Conservation (phyloP, 2,329 filamentous ascomycete genomes). For the Beauveria sp. region DNA sequence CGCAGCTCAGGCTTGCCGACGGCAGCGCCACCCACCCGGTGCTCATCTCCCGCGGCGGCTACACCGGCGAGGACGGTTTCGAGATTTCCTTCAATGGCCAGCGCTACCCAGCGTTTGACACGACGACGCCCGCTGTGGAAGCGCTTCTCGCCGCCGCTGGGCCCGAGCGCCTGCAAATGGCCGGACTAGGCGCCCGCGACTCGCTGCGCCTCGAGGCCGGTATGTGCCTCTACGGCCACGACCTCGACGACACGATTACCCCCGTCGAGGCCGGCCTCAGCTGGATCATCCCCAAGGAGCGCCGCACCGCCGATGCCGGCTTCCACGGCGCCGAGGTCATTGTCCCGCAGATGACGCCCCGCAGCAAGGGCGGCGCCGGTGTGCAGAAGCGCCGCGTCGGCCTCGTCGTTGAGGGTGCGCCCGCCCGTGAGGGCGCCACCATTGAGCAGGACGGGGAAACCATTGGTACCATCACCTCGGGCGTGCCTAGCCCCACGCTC, state of each 20-base stretch:
- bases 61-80: slow-evolving; percentile 97
- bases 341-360: slow-evolving; percentile 65
- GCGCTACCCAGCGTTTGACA: slow-evolving; percentile 32
- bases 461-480: slow-evolving; percentile 79
- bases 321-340: slow-evolving; percentile 82
- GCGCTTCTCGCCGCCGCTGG: slow-evolving; percentile 60
- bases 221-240: slow-evolving; percentile 99
- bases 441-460: slow-evolving; percentile 60
- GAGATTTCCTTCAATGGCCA: slow-evolving; percentile 69
- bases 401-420: slow-evolving; percentile 73
- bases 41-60: slow-evolving; percentile 79
- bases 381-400: slow-evolving; percentile 70
- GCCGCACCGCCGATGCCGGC: slow-evolving; percentile 51
- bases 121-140: slow-evolving; percentile 52
- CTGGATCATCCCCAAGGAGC: slow-evolving; percentile 81
- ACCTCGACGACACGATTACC: slow-evolving; percentile 71
- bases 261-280: slow-evolving; percentile 48
- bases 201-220: slow-evolving; percentile 90
- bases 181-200: slow-evolving; percentile 85
- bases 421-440: slow-evolving; percentile 80
- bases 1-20: slow-evolving; percentile 55
- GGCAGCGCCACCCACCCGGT: slow-evolving; percentile 33
- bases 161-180: slow-evolving; percentile 59
- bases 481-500: slow-evolving; percentile 79
- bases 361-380: slow-evolving; percentile 63